Percentiles rank a stretch among this genome's conserved stretches.
phyloP scores from a whole-genome alignment of 2,329 filamentous ascomycete species.

The Fusarium irregulare region DNA sequence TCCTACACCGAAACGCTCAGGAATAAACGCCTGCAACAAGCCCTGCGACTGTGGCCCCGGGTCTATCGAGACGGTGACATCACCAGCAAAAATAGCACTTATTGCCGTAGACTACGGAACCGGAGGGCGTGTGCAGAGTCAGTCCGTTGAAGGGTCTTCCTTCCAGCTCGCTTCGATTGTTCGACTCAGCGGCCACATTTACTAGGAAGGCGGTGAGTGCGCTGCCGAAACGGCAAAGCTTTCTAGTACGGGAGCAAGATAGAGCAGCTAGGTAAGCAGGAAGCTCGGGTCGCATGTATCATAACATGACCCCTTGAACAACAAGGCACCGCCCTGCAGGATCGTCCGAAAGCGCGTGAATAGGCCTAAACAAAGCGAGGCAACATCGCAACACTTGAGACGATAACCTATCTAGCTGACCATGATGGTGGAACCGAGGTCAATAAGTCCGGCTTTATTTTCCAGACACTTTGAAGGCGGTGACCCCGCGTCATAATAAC shows the following conservation, averaged over 20 bases:
- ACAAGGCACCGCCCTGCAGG: slow-evolving; percentile 4
- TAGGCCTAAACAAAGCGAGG: slow-evolving; percentile 21
- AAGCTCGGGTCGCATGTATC: slow-evolving; percentile 7
- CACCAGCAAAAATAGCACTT: slow-evolving; percentile 30
- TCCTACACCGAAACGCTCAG: slow-evolving; percentile 3
- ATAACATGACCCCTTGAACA: slow-evolving; percentile 7
- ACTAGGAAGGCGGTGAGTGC: slow-evolving; percentile 36
- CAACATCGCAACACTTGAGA: slow-evolving; percentile 17
- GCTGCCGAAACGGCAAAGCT: slow-evolving; percentile 27
- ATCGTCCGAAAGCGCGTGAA: slow-evolving; percentile 13
- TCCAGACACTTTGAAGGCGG: slow-evolving; percentile 43
- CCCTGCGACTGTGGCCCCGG: slow-evolving; percentile 40
- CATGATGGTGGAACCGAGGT: slow-evolving; percentile 36
- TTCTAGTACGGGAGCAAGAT: slow-evolving; percentile 5
- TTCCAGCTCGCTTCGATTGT: slow-evolving; percentile 30
- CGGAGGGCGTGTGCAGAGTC: slow-evolving; percentile 24
- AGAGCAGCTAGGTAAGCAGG: slow-evolving; percentile 18
- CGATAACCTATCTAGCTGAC: slow-evolving; percentile 26
- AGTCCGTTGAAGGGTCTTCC: slow-evolving; percentile 32
- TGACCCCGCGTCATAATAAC: slow-evolving; percentile 47
- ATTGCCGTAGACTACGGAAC: slow-evolving; percentile 31
- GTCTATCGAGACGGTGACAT: slow-evolving; percentile 44
- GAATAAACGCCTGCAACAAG: slow-evolving; percentile 29
- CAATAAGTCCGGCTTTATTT: slow-evolving; percentile 48
- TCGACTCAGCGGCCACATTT: slow-evolving; percentile 29